Percentiles rank a stretch among this genome's conserved stretches.
Conservation (phyloP, 768 basidiomycete genomes). For the Mycena sanguinolenta region DNA sequence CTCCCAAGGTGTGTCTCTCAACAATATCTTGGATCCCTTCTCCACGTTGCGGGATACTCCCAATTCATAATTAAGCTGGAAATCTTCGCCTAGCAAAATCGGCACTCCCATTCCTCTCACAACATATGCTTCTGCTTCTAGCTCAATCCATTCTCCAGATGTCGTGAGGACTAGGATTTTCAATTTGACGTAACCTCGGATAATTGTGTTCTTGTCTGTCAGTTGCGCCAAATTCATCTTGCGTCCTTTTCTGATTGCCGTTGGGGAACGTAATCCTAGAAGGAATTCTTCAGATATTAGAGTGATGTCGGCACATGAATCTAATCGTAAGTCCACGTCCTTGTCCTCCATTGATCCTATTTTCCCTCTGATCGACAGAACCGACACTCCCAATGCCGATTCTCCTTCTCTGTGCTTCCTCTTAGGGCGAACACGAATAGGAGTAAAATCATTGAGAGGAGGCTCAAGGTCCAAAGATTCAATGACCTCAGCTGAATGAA, state of each 20-base stretch:
- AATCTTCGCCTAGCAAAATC: background rate
- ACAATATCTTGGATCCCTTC: too few relatives aligned
- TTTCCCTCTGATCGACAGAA: background rate
- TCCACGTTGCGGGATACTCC: background rate
- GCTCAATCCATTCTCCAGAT: background rate
- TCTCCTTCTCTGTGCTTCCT: background rate
- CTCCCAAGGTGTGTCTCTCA: background rate
- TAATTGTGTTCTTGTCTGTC: background rate
- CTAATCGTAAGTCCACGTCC: conserved; percentile 1
- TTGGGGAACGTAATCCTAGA: background rate
- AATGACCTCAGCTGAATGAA: too few relatives aligned
- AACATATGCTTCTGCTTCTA: background rate
- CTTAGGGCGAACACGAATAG: too few relatives aligned
- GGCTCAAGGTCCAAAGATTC: too few relatives aligned
- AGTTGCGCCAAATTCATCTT: conserved; percentile 5
- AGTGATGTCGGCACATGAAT: background rate
- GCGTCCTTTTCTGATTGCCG: background rate
- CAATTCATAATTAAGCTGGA: background rate
- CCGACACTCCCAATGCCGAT: background rate
- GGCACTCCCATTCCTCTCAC: background rate
- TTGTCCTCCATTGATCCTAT: background rate
- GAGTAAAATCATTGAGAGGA: too few relatives aligned
- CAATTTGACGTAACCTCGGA: background rate
- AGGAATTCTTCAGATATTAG: conserved; percentile 12
- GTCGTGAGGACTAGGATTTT: background rate